Conservation (phyloP, 345 rosid species). For the Arabidopsis arenosa region DNA sequence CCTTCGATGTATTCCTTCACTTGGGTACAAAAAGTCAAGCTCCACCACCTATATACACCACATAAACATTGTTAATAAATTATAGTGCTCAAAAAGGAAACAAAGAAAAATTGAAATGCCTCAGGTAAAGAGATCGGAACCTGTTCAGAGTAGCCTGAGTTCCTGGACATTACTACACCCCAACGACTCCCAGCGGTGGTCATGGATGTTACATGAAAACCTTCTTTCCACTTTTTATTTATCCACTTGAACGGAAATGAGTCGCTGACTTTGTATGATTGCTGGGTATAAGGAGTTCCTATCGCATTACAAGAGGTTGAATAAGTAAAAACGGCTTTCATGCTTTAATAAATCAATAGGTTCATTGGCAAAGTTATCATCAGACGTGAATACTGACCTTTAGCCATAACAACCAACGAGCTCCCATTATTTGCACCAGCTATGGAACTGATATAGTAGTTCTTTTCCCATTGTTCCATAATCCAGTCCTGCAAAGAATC, state of each 20-base stretch:
- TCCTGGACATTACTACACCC: slow-evolving; percentile 97
- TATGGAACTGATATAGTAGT: slow-evolving; percentile 87
- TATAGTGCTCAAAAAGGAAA: not conserved
- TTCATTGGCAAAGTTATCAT: not conserved
- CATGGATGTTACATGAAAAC: slow-evolving; percentile 97
- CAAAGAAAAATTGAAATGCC: not conserved
- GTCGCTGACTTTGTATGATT: slow-evolving; percentile 98
- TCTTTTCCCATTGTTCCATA: slow-evolving; percentile 99
- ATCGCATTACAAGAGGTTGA: slow-evolving; percentile 35
- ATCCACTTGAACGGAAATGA: slow-evolving; percentile 98
- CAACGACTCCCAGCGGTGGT: slow-evolving; percentile 93
- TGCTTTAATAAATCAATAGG: not conserved
- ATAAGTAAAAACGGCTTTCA: slow-evolving; percentile 16
- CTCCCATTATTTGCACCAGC: slow-evolving; percentile 93
- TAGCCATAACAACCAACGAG: slow-evolving; percentile 94
- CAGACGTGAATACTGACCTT: slow-evolving; percentile 58
- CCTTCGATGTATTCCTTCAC: slow-evolving; percentile 91
- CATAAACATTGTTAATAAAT: slow-evolving; percentile 20
- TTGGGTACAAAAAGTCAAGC: slow-evolving; percentile 92
- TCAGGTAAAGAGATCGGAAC: slow-evolving; percentile 46
- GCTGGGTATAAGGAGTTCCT: slow-evolving; percentile 98
- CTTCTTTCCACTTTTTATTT: slow-evolving; percentile 99
- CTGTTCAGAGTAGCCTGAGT: slow-evolving; percentile 89
- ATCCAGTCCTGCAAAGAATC: slow-evolving; percentile 82
- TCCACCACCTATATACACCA: slow-evolving; percentile 74